Evolutionary conservation across 495 filamentous ascomycete species (phyloP), one percentile per base, ranked within the genome.

Genomic region (Hyphodiscus hymeniophilus): DNA sequence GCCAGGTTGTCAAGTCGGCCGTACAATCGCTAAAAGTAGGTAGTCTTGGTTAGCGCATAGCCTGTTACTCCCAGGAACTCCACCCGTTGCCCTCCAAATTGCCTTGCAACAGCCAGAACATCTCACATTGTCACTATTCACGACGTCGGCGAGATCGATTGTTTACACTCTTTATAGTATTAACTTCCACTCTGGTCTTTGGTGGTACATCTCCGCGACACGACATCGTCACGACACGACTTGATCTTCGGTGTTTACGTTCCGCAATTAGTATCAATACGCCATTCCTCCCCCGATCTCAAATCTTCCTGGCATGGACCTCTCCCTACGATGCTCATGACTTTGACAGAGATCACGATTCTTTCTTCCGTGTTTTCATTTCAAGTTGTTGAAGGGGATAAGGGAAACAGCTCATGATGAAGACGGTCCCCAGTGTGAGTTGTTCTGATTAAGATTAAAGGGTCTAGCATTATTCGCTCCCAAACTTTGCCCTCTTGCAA

Each of bases 391-490:
- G 42, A 42, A 52, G 48, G 49, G 56, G 56, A 36, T 42, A 50
- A 64, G 57, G 61, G 62, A 56, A 47, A 57, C 52, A 50, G 55
- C 54, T 63, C 53, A 72, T 59, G 57, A 81, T 81, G 77, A 76
- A 79, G 70, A 72, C 76, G 33, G 66, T 81, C 62, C 77, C 77
- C 57, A 80, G 74, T 68, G 77, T 81, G 71, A 77, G 77, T 79
- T 40, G 32, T 42, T 38, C 39, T 41, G 15, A 7, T 41, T 53
- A n/a, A 54, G 51, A 42, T 42, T 38, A 46, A 36, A 36, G 18
- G 26, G 40, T 54, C 47, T 52, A 28, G 15, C 31, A 36, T 38
- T 44, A 26, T 42, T 15, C 24, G 15, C 36, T 15, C 7, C 22
- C 38, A 44, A 43, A 28, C 38, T 11, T 41, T 20, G 18, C 42